These are phyloP conservation scores for Fusarium anguioides DNA, from an alignment of 2,329 filamentous ascomycete species.

Conservation along the genomic window DNA sequence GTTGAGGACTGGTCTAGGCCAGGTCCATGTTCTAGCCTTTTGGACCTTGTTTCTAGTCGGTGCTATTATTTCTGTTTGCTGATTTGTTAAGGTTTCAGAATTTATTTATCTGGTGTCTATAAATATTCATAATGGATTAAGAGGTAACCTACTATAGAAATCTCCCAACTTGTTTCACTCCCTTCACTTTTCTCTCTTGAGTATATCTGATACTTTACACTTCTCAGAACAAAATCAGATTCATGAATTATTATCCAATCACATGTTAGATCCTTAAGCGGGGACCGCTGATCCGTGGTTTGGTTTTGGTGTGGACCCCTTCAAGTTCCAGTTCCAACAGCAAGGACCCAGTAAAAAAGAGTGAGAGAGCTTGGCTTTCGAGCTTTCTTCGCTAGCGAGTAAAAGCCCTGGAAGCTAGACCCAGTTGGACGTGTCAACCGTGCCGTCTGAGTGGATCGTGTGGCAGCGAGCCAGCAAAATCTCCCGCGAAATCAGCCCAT, in stretches of 20 bases:
- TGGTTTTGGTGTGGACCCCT: constrained; percentile 28
- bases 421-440: constrained; percentile 36
- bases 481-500: constrained; percentile 52
- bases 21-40: constrained; percentile 28
- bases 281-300: constrained; percentile 14
- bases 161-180: background rate
- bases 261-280: constrained; percentile 5
- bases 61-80: constrained; percentile 1
- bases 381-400: constrained; percentile 5
- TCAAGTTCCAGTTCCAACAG: constrained; percentile 24
- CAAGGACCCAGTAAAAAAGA: constrained; percentile 32
- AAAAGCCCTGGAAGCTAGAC: constrained; percentile 31
- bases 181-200: constrained; percentile 1
- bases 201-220: constrained; percentile 2
- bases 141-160: background rate
- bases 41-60: constrained; percentile 1
- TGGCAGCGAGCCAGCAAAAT: constrained; percentile 45
- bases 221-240: constrained; percentile 25
- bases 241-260: constrained; percentile 33
- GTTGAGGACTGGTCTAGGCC: constrained; percentile 8
- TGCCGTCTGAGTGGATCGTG: constrained; percentile 36
- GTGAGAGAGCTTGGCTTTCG: constrained; percentile 2
- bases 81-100: background rate
- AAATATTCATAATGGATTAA: background rate
- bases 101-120: background rate